Base-by-base conservation (phyloP, 23 red algal species). In the Chondrus crispus region DNA sequence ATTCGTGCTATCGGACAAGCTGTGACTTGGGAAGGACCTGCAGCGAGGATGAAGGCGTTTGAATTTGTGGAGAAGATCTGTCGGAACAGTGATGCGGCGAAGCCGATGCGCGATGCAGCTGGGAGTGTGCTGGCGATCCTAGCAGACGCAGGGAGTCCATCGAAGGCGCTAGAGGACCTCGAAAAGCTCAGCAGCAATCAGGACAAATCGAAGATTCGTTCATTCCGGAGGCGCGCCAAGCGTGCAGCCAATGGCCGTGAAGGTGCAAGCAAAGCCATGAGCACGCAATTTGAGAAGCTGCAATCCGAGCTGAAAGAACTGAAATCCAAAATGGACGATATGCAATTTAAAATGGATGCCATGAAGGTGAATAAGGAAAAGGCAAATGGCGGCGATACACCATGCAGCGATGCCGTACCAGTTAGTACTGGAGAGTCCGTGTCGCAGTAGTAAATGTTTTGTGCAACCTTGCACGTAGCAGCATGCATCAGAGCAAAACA, bases 1-100 rank as follows among this genome's bases (percentile, higher is more conserved):
- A 14, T 90, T 20, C 53, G 72, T 3, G 71, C 87, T 2, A 53
- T 90, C 26, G 46, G 62, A 78, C 16, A 90, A 16, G 55, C 62
- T n/a, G 72, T 80, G 49, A 57, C 49, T 19, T 90, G 53, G 47
- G 87, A 90, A 80, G 73, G 52, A 26, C 4, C 52, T 28, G 71
- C 22, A 24, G 64, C 64, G 46, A 69, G 87, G 14, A 57, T 57
- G 22, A 81, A 90, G 36, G 71, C 72, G 71, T 90, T 90, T 66
- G 87, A 81, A 36, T 90, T 90, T 81, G 44, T 90, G 18, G 87
- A 79, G 45, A 52, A 50, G 19, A 36, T 90, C 6, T 80, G 87
- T 38, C 55, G 45, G 46, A 28, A 62, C 9, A 73, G 64, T 22
- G 87, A 79, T 42, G 48, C 46, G 50, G 48, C 46, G 50, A 90